Evolutionary conservation across 805 yeast genomes (phyloP).

Genomic region (Kuraishia piskuri): DNA sequence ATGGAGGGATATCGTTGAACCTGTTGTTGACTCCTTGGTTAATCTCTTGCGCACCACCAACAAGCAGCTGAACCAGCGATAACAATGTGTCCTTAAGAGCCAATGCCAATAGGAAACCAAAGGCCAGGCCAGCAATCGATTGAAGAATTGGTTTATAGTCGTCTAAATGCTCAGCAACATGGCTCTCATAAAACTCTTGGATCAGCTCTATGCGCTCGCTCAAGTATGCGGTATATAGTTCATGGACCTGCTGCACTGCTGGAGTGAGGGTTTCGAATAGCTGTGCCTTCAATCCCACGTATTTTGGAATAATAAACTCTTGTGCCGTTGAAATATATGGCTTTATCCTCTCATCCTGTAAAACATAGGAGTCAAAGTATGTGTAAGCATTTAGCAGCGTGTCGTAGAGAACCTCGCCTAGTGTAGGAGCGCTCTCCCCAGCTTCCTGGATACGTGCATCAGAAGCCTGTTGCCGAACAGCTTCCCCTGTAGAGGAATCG

Average conservation of each 20-base stretch:
- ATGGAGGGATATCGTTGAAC: not conserved
- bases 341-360: not conserved
- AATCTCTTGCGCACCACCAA: not conserved
- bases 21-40: not conserved
- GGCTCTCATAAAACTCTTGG: not conserved
- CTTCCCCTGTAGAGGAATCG: not conserved
- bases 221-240: not conserved
- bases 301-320: not conserved
- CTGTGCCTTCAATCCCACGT: not conserved
- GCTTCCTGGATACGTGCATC: not conserved
- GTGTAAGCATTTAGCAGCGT: not conserved
- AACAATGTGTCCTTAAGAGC: not conserved
- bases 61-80: not conserved
- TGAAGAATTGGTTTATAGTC: not conserved
- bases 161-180: not conserved
- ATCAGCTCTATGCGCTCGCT: not conserved
- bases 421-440: not conserved
- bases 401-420: not conserved
- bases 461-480: not conserved
- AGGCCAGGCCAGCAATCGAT: not conserved
- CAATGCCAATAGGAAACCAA: not conserved
- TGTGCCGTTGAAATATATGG: not conserved
- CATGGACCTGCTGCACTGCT: not conserved
- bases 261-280: not conserved
- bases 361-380: not conserved